These are phyloP conservation scores for Acanthamoeba healyi DNA, from an alignment of 208 protist species.

Conservation along the genomic window DNA sequence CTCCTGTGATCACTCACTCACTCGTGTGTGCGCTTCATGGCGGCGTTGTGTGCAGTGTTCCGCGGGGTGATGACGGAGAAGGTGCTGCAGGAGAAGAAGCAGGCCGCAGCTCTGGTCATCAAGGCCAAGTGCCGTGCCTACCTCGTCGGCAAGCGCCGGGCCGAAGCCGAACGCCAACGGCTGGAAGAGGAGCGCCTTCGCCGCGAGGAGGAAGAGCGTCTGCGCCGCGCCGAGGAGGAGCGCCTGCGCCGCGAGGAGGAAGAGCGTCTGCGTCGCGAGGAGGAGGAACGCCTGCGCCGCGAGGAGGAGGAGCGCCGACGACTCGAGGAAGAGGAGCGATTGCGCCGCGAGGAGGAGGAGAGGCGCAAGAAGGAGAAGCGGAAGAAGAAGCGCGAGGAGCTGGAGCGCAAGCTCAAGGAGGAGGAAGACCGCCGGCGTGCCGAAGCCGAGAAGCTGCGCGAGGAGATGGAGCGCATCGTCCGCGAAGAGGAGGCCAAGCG, in stretches of 20 bases:
- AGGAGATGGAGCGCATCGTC: not conserved
- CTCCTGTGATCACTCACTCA: too few relatives aligned
- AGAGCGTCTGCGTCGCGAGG: not conserved
- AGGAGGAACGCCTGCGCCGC: not conserved
- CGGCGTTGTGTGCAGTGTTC: not conserved
- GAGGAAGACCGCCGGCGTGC: not conserved
- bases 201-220: not conserved
- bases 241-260: not conserved
- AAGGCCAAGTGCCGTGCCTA: not conserved
- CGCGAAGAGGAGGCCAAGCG: conserved; percentile 22
- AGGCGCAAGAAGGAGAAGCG: not conserved
- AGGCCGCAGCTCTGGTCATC: conserved; percentile 1
- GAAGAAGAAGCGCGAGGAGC: conserved; percentile 12
- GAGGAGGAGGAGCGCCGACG: not conserved
- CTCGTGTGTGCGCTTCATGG: not conserved
- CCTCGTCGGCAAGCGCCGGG: not conserved
- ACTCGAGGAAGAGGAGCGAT: conserved; percentile 33
- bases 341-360: conserved; percentile 9
- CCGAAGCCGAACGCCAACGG: not conserved
- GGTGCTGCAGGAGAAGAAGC: conserved; percentile 20
- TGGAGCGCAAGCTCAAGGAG: conserved; percentile 28
- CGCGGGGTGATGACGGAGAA: conserved; percentile 11
- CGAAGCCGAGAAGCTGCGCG: not conserved
- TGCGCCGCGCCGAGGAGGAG: not conserved
- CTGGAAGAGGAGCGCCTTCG: not conserved